phyloP scores from a whole-genome alignment of 2,329 filamentous ascomycete species.

The Mariannaea sp. region DNA sequence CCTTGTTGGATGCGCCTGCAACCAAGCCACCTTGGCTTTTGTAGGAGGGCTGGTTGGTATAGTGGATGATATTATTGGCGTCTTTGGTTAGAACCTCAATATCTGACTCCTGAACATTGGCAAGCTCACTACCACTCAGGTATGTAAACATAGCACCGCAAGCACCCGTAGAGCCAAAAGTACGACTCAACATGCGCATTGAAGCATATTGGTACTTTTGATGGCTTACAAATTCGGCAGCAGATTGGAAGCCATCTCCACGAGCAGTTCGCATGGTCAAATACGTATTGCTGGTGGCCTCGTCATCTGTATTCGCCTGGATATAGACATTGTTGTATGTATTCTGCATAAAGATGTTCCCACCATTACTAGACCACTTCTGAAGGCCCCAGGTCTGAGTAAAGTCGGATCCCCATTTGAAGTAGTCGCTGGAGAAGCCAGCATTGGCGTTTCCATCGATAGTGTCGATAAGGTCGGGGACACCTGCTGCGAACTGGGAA shows the following conservation, averaged over 20 bases:
- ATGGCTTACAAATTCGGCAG: slow-evolving; percentile 52
- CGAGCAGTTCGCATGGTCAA: slow-evolving; percentile 53
- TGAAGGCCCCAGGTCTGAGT: slow-evolving; percentile 43
- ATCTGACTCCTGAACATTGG: slow-evolving; percentile 54
- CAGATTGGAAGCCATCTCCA: slow-evolving; percentile 48
- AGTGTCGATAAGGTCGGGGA: slow-evolving; percentile 40
- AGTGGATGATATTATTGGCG: slow-evolving; percentile 49
- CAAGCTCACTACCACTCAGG: slow-evolving; percentile 41
- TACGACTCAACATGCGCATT: slow-evolving; percentile 54
- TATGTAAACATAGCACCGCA: slow-evolving; percentile 60
- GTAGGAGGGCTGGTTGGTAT: slow-evolving; percentile 63
- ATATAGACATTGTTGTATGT: slow-evolving; percentile 51
- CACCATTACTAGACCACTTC: slow-evolving; percentile 45
- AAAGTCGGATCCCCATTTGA: slow-evolving; percentile 40
- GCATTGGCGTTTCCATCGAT: slow-evolving; percentile 41
- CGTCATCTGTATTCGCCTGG: slow-evolving; percentile 44
- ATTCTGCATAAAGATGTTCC: slow-evolving; percentile 44
- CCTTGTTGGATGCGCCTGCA: slow-evolving; percentile 49
- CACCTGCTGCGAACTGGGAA: slow-evolving; percentile 31
- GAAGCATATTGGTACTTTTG: slow-evolving; percentile 36
- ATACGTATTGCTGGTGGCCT: slow-evolving; percentile 44
- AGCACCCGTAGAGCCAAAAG: slow-evolving; percentile 51
- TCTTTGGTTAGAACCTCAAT: slow-evolving; percentile 56
- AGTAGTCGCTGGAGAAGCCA: slow-evolving; percentile 42
- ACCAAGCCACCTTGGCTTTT: slow-evolving; percentile 50